Evolutionary conservation across 2,329 filamentous ascomycete genomes (phyloP).

Genomic region (Tolypocladium ovalisporum): DNA sequence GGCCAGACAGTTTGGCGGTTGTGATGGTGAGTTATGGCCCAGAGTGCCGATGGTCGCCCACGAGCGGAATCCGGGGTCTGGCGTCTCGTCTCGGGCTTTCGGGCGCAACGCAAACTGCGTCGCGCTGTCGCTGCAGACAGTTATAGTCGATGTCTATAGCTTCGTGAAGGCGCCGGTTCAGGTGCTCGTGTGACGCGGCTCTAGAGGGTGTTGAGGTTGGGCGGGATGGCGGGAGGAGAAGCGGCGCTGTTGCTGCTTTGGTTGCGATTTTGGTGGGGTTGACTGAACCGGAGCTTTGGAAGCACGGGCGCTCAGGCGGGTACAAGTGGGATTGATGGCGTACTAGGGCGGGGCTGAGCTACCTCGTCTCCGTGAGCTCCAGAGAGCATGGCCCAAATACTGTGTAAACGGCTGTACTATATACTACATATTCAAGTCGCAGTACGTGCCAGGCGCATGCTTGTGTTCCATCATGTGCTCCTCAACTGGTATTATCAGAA

Average conservation of each 20-base stretch:
- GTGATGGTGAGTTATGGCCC: neutral
- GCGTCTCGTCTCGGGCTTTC: neutral
- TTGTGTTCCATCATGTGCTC: neutral
- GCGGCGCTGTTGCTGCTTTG: neutral
- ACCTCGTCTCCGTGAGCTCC: too few species aligned
- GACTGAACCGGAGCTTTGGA: too few species aligned
- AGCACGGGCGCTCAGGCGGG: neutral
- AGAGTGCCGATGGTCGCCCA: neutral
- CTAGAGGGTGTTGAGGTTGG: neutral
- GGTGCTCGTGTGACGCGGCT: neutral
- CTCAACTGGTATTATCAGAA: too few species aligned
- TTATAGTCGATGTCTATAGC: too few species aligned
- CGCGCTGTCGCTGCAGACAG: neutral
- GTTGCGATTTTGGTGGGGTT: neutral
- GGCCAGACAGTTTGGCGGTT: constrained; percentile 32
- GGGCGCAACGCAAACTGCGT: too few species aligned
- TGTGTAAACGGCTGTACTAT: too few species aligned
- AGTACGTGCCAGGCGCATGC: too few species aligned
- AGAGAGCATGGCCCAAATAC: too few species aligned
- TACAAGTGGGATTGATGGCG: too few species aligned
- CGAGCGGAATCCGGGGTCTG: neutral
- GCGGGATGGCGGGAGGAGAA: neutral
- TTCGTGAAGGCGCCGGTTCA: neutral
- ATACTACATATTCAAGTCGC: too few species aligned
- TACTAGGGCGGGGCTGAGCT: too few species aligned